phyloP scores from a whole-genome alignment of 768 basidiomycete genomes.

The Saitozyma podzolica region DNA sequence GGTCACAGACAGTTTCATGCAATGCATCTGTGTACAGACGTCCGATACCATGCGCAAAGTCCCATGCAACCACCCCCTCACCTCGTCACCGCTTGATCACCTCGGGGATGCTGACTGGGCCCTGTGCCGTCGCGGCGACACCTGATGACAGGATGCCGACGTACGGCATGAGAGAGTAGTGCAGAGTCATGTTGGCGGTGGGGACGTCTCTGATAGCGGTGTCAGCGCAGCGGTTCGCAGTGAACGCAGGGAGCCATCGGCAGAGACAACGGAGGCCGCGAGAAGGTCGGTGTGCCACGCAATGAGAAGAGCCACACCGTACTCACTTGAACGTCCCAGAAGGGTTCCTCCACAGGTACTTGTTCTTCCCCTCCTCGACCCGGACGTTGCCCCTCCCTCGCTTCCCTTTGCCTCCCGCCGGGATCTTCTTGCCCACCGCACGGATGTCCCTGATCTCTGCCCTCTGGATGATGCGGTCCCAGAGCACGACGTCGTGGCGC shows the following conservation, averaged over 20 bases:
- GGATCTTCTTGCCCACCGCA: slow-evolving; percentile 38
- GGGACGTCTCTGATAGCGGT: slow-evolving; percentile 23
- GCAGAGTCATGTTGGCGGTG: slow-evolving; percentile 40
- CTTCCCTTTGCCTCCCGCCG: slow-evolving; percentile 20
- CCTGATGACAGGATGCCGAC: slow-evolving; percentile 41
- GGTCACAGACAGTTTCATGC: too few species aligned
- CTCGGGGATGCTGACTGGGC: slow-evolving; percentile 37
- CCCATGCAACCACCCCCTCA: slow-evolving; percentile 4
- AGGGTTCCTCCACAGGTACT: slow-evolving; percentile 43
- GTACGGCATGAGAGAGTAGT: slow-evolving; percentile 49
- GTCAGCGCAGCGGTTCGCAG: too few species aligned
- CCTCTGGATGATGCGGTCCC: slow-evolving; percentile 41
- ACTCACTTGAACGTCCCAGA: slow-evolving; percentile 46
- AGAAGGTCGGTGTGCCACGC: not conserved
- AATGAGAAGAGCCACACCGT: not conserved
- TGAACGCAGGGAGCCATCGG: not conserved
- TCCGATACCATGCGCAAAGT: not conserved
- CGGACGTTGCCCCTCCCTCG: slow-evolving; percentile 42
- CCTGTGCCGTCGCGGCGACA: slow-evolving; percentile 40
- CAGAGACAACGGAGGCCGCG: not conserved
- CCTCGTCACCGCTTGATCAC: slow-evolving; percentile 27
- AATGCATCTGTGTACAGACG: not conserved
- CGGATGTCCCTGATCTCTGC: slow-evolving; percentile 38
- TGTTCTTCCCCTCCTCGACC: slow-evolving; percentile 44
- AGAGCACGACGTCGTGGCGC: slow-evolving; percentile 41